phyloP scores from a whole-genome alignment of 1,139 yeast species.

The Scheffersomyces segobiensis region DNA sequence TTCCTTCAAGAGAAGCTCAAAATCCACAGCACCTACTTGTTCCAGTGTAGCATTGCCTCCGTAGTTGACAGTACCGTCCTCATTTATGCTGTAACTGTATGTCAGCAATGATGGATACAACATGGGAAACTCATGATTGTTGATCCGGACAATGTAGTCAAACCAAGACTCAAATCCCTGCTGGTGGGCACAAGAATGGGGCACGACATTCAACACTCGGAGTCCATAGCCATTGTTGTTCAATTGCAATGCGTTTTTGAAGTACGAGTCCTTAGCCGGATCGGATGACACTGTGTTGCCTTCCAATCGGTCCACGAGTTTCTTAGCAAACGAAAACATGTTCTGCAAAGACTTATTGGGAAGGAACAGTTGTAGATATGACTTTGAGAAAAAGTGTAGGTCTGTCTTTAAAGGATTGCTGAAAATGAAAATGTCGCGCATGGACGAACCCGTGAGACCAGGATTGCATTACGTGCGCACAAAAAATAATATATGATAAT shows the following conservation, averaged over 20 bases:
- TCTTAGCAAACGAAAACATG: constrained; percentile 90
- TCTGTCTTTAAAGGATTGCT: neutral
- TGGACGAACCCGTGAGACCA: neutral
- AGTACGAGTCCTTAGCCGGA: constrained; percentile 50
- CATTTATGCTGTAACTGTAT: constrained; percentile 37
- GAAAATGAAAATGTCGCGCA: neutral
- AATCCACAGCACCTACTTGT: constrained; percentile 40
- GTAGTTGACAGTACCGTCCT: constrained; percentile 45
- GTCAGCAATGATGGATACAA: constrained; percentile 33
- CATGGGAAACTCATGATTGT: constrained; percentile 72
- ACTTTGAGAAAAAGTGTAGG: neutral
- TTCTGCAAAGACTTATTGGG: neutral
- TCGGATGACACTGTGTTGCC: constrained; percentile 28
- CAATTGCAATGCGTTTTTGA: constrained; percentile 41
- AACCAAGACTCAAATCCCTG: constrained; percentile 74
- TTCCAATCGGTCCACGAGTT: constrained; percentile 76
- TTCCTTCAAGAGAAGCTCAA: constrained; percentile 36
- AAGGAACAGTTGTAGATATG: neutral
- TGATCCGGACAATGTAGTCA: constrained; percentile 77
- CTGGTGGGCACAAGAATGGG: constrained; percentile 40
- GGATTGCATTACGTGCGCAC: neutral
- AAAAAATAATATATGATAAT: too few species aligned
- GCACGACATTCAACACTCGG: constrained; percentile 40
- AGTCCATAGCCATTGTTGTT: constrained; percentile 48
- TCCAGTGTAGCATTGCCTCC: constrained; percentile 37